Evolutionary conservation across 176 grass and related monocot species (phyloP).

Genomic region (Zoysia pacifica): DNA sequence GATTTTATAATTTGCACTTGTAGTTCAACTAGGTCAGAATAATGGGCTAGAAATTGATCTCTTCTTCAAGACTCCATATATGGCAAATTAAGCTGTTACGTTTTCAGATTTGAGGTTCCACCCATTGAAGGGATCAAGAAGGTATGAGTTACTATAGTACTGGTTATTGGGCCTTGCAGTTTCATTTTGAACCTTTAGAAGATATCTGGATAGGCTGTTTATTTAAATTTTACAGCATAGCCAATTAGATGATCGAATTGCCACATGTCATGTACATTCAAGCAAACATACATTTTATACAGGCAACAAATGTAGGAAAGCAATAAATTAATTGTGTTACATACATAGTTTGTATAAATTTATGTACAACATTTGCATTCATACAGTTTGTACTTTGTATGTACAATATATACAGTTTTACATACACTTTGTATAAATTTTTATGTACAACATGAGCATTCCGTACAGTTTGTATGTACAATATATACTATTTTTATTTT

Average conservation of each 20-base stretch:
- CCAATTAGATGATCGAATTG: background rate
- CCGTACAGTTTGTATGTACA: background rate
- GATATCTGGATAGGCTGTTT: background rate
- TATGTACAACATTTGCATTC: background rate
- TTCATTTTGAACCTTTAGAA: background rate
- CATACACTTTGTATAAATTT: background rate
- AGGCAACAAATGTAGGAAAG: background rate
- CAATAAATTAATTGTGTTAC: too few relatives aligned
- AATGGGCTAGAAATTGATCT: background rate
- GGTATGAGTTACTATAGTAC: background rate
- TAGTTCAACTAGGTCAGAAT: too few relatives aligned
- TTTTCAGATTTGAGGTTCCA: background rate
- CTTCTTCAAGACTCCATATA: background rate
- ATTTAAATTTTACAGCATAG: background rate
- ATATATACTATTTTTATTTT: slow-evolving; percentile 5
- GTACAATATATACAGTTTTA: slow-evolving; percentile 12
- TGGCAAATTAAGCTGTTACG: background rate
- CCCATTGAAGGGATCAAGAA: background rate
- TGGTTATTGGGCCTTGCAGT: background rate
- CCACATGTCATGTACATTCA: background rate
- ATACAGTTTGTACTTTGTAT: background rate
- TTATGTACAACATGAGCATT: background rate
- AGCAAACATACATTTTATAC: background rate
- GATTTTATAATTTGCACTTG: too few relatives aligned
- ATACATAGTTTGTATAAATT: background rate